phyloP scores from a whole-genome alignment of 2,329 filamentous ascomycete species.

The Rutstroemia sydowiana region DNA sequence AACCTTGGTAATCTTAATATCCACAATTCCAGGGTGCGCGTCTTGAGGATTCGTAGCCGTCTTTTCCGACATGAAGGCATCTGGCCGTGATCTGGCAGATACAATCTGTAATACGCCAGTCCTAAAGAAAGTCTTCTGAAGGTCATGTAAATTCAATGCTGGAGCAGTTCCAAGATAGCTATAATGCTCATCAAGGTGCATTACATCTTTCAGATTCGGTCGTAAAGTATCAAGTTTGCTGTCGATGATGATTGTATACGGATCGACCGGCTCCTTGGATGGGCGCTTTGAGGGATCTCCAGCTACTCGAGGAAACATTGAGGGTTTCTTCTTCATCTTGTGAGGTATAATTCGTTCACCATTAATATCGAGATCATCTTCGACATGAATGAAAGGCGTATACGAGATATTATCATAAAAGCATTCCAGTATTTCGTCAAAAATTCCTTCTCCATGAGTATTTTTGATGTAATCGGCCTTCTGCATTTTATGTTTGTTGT shows the following conservation, averaged over 20 bases:
- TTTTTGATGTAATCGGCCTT: conserved; percentile 94
- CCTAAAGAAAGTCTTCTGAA: conserved; percentile 84
- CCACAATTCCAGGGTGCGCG: conserved; percentile 85
- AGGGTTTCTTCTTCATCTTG: conserved; percentile 61
- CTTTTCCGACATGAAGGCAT: conserved; percentile 88
- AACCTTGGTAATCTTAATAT: conserved; percentile 96
- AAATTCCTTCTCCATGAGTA: conserved; percentile 84
- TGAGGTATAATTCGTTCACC: conserved; percentile 64
- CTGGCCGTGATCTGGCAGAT: conserved; percentile 84
- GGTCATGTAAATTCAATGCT: conserved; percentile 69
- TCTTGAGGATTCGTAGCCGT: conserved; percentile 79
- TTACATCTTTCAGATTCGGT: conserved; percentile 83
- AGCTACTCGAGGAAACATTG: conserved; percentile 56
- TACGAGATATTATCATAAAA: conserved; percentile 99
- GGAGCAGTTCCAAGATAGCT: conserved; percentile 72
- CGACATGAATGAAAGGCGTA: conserved; percentile 95
- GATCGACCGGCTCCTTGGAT: conserved; percentile 81
- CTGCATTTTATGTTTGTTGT: conserved; percentile 99
- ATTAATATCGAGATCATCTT: conserved; percentile 79
- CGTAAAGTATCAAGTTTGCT: conserved; percentile 75
- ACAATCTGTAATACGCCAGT: conserved; percentile 92
- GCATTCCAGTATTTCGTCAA: conserved; percentile 85
- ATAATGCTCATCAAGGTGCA: conserved; percentile 88
- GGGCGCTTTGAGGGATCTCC: conserved; percentile 57
- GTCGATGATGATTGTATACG: conserved; percentile 90